phyloP scores from a whole-genome alignment of 2,329 filamentous ascomycete genomes.

The Cercospora beticola region DNA sequence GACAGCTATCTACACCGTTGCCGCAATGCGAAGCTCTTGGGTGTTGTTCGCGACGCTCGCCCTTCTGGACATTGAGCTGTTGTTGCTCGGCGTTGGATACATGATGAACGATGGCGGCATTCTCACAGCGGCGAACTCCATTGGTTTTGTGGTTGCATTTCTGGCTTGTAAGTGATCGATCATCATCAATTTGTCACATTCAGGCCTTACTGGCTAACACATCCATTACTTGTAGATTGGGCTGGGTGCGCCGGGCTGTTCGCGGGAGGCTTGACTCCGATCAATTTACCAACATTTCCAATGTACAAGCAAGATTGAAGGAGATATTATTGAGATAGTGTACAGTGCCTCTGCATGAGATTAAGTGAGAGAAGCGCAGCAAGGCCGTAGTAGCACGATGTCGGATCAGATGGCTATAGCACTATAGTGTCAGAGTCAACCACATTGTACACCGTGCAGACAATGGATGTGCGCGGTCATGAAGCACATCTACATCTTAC shows the following conservation, averaged over 20 bases:
- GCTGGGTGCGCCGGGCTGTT: constrained; percentile 1
- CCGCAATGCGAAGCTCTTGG: constrained; percentile 2
- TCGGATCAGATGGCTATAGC: no score
- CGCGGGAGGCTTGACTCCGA: not conserved
- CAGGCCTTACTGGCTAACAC: not conserved
- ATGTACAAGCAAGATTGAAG: constrained; percentile 5
- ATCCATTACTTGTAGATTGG: not conserved
- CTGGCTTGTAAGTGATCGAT: not conserved
- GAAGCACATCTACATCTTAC: not conserved
- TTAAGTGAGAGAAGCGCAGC: no score
- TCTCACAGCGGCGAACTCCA: not conserved
- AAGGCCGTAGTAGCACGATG: no score
- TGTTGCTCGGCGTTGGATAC: constrained; percentile 4
- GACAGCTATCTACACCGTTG: not conserved
- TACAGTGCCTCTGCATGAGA: no score
- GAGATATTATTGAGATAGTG: no score
- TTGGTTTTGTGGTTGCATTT: constrained; percentile 4
- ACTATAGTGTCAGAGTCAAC: no score
- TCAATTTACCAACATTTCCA: not conserved
- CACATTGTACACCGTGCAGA: no score
- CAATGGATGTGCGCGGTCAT: no score
- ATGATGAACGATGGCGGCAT: not conserved
- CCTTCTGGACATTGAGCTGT: constrained; percentile 3
- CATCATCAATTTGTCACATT: not conserved
- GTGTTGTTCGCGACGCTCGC: not conserved